Base-by-base conservation (phyloP, 2,329 filamentous ascomycete genomes). In the Arthroderma uncinatum region DNA sequence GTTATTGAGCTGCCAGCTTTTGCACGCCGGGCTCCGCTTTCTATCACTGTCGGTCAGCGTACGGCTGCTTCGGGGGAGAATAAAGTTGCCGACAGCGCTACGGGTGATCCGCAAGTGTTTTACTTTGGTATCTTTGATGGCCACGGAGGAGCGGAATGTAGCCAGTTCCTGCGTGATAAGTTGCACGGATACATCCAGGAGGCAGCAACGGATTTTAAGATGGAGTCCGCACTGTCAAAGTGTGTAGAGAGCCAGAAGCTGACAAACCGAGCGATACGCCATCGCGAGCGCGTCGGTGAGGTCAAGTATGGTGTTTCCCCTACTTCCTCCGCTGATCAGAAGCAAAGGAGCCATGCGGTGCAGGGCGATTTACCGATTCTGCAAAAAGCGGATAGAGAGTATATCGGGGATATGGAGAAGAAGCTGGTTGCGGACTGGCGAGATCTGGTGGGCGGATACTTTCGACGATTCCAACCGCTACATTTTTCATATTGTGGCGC, bases 121-220 rank as follows among this genome's bases (percentile, higher is more conserved):
- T 98, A 97, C 71, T 98, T 96, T 78, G 91, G 82, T 1, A 84
- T 97, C 1, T 98, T 97, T 67, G 93, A 98, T 71, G 93, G 93
- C 2, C 93, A 98, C 73, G 93, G 93, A 8, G 93, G 93, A 19
- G 81, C 77, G 19, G 87, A 95, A 69, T 97, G 93, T 71, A 90
- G 89, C 59, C 84, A 86, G 16, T 97, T 95, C 64, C 72, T 97
- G 63, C 80, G 84, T 58, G 88, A 96, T 59, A 82, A 87, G 66
- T 74, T 98, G 59, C 93, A 96, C 69, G 82, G 82, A 8, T 97
- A 96, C 69, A 84, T 98, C 36, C 92, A 98, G 71, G 80, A 89
- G 62, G 82, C 89, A 0, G 87, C 89, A 0, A 76, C 78, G 57
- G 78, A 84, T 16, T 95, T 97, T 66, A 85, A 86, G 60, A 74